phyloP scores from a whole-genome alignment of 345 rosid species.

The Citrus hindsii region DNA sequence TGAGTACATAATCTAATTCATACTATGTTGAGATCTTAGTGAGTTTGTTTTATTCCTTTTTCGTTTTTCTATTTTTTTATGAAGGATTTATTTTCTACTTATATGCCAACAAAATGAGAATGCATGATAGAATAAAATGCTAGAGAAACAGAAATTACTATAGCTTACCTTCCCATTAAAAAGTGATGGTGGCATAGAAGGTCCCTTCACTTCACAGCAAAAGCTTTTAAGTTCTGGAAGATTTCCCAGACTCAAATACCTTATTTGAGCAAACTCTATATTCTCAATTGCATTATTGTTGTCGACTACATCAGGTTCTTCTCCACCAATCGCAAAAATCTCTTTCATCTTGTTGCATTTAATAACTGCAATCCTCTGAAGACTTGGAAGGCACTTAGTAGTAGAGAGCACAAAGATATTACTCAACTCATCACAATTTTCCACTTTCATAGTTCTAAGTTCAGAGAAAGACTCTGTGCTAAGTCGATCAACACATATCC shows the following conservation, averaged over 20 bases:
- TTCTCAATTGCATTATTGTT: not conserved
- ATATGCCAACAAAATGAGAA: too few species aligned
- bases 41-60: too few species aligned
- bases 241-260: not conserved
- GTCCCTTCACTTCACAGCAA: not conserved
- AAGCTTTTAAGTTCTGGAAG: not conserved
- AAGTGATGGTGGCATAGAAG: not conserved
- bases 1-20: too few species aligned
- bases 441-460: constrained; percentile 7
- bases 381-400: constrained; percentile 10
- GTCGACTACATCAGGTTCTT: not conserved
- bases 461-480: not conserved
- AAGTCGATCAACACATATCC: constrained; percentile 1
- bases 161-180: not conserved
- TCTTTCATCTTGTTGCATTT: not conserved
- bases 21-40: too few species aligned
- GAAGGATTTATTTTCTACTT: too few species aligned
- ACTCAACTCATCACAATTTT: not conserved
- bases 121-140: not conserved
- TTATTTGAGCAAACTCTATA: not conserved
- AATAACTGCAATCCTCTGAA: constrained; percentile 10
- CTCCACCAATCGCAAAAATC: not conserved
- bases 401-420: constrained; percentile 9
- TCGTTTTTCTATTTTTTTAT: too few species aligned
- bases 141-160: not conserved